These are phyloP conservation scores for Aspergillus neotritici DNA, from an alignment of 2,329 filamentous ascomycete species.

Conservation along the genomic window DNA sequence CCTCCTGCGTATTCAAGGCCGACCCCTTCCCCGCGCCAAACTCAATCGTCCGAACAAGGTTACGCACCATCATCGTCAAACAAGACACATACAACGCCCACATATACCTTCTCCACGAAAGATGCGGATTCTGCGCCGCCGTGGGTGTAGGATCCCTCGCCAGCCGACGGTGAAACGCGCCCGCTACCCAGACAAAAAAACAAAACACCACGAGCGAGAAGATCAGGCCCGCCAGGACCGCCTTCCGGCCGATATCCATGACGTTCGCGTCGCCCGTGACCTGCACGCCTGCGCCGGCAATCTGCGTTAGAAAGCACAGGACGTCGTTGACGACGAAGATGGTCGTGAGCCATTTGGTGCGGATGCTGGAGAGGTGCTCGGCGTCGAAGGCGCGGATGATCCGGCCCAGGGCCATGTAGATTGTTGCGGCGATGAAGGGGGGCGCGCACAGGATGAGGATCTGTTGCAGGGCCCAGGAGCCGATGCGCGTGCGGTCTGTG, in stretches of 20 bases:
- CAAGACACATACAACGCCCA: constrained; percentile 23
- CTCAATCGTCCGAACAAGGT: constrained; percentile 25
- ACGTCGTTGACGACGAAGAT: constrained; percentile 36
- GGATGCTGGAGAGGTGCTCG: constrained; percentile 32
- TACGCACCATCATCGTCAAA: constrained; percentile 23
- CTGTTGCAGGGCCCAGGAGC: constrained; percentile 33
- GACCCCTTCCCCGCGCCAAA: constrained; percentile 17
- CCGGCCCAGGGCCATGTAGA: constrained; percentile 40
- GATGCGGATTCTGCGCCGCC: constrained; percentile 8
- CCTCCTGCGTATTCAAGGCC: constrained; percentile 22
- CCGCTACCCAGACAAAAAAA: constrained; percentile 23
- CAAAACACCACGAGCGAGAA: constrained; percentile 26
- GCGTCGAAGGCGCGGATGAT: constrained; percentile 34
- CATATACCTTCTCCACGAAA: constrained; percentile 25
- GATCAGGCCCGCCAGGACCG: constrained; percentile 25
- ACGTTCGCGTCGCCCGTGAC: constrained; percentile 17
- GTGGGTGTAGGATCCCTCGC: constrained; percentile 12
- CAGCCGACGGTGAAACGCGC: constrained; percentile 20
- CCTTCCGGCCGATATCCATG: constrained; percentile 21
- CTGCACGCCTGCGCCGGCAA: constrained; percentile 28
- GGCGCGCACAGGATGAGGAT: constrained; percentile 39
- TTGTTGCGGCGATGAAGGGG: constrained; percentile 34
- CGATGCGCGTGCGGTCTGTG: constrained; percentile 18
- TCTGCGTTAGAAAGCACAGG: constrained; percentile 31
- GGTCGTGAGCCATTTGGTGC: constrained; percentile 31